Evolutionary conservation across 768 basidiomycete species (phyloP).

Genomic region (Gymnopilus junonius): DNA sequence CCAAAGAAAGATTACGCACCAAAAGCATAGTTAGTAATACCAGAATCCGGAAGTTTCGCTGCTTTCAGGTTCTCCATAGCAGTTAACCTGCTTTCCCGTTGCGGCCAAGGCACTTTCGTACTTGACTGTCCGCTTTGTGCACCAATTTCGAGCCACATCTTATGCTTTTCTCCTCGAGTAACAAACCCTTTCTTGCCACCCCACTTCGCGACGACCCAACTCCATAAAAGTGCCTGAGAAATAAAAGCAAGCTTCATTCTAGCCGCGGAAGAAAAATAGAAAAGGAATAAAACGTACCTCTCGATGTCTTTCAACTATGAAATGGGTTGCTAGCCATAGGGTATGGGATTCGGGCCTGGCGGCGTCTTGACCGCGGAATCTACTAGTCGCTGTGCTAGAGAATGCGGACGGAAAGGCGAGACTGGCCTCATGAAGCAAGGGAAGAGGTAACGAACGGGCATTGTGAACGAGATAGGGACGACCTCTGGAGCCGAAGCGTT

Average conservation of each 20-base stretch:
- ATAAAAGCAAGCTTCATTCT: neutral
- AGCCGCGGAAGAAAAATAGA: neutral
- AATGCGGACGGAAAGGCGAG: neutral
- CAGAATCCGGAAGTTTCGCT: neutral
- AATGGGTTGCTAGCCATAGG: slow-evolving; percentile 4
- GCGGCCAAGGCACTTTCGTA: neutral
- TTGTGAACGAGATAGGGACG: slow-evolving; percentile 5
- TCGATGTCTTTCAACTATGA: slow-evolving; percentile 3
- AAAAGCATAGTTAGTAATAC: slow-evolving; percentile 2
- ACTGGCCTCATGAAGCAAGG: slow-evolving; percentile 1
- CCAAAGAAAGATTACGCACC: no score
- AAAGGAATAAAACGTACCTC: neutral
- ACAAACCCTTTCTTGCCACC: neutral
- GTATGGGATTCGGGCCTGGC: neutral
- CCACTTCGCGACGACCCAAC: slow-evolving; percentile 1
- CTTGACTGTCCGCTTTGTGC: neutral
- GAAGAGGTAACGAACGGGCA: slow-evolving; percentile 4
- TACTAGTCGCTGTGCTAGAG: slow-evolving; percentile 2
- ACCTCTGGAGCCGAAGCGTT: slow-evolving; percentile 1
- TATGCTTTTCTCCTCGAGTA: neutral
- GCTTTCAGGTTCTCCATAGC: neutral
- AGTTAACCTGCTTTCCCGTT: neutral
- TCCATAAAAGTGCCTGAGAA: slow-evolving; percentile 3
- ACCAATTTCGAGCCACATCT: slow-evolving; percentile 1
- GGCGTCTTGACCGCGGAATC: slow-evolving; percentile 2